phyloP scores from a whole-genome alignment of 345 rosid genomes.

The Brassica rapa region DNA sequence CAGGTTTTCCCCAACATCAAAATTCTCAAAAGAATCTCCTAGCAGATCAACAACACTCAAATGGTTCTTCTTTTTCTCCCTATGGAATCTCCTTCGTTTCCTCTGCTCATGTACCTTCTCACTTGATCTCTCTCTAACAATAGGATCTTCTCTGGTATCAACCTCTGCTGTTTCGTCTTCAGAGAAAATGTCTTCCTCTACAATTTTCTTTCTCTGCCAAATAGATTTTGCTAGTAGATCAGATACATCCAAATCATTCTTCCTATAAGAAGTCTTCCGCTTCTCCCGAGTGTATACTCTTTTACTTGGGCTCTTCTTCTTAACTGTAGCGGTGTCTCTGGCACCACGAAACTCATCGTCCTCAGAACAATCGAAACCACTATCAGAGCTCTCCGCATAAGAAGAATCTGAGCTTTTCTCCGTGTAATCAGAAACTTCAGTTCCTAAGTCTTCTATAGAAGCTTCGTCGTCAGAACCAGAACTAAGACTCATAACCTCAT shows the following conservation, averaged over 20 bases:
- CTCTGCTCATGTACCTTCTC: background rate
- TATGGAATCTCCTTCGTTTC: conserved; percentile 11
- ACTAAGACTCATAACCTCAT: conserved; percentile 19
- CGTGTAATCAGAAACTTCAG: conserved; percentile 19
- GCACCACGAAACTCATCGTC: conserved; percentile 22
- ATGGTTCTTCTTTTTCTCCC: conserved; percentile 13
- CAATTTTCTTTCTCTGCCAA: conserved; percentile 13
- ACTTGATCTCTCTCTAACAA: background rate
- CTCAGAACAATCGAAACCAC: conserved; percentile 29
- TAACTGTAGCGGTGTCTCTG: conserved; percentile 5
- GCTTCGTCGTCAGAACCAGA: conserved; percentile 3
- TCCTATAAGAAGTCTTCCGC: background rate
- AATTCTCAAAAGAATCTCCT: background rate
- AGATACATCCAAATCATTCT: conserved; percentile 14
- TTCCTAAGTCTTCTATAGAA: conserved; percentile 7
- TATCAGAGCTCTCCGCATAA: conserved; percentile 19
- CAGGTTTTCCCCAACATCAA: background rate
- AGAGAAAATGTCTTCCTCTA: conserved; percentile 9
- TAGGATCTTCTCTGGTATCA: conserved; percentile 14
- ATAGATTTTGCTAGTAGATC: conserved; percentile 25
- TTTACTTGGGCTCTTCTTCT: conserved; percentile 8
- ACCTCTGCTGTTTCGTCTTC: background rate
- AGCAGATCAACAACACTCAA: background rate
- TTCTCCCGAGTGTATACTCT: background rate
- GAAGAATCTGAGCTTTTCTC: conserved; percentile 17